Percentiles rank a stretch among this genome's conserved stretches.
Conservation (phyloP, 345 rosid genomes). For the Laguncularia racemosa region DNA sequence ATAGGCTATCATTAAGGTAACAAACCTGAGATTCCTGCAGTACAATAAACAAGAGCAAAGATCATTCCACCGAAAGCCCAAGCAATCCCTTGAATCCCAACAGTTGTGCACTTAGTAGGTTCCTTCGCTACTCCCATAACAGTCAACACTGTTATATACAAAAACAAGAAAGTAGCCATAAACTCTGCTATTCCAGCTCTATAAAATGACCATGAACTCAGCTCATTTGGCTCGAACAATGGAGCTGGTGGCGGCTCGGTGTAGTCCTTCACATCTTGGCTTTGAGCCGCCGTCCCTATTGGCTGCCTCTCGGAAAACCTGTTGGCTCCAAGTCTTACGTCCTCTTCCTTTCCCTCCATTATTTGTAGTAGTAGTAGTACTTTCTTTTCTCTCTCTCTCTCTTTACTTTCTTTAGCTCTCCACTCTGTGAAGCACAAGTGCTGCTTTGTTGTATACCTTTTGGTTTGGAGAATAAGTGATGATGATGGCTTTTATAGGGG, state of each 20-base stretch:
- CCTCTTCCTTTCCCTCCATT: conserved; percentile 17
- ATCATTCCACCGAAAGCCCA: conserved; percentile 21
- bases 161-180: conserved; percentile 8
- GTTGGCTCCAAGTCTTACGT: conserved; percentile 22
- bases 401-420: no score
- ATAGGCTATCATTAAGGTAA: background rate
- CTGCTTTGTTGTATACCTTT: no score
- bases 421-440: no score
- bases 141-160: conserved; percentile 7
- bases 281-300: conserved; percentile 16
- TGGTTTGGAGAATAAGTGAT: no score
- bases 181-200: conserved; percentile 11
- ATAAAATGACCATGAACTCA: conserved; percentile 7
- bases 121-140: conserved; percentile 15
- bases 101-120: conserved; percentile 11
- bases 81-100: conserved; percentile 17
- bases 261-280: conserved; percentile 11
- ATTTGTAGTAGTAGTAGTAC: background rate
- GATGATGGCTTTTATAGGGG: no score
- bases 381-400: no score
- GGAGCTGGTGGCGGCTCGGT: conserved; percentile 11
- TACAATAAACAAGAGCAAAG: conserved; percentile 16
- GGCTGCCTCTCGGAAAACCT: conserved; percentile 17
- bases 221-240: conserved; percentile 8
- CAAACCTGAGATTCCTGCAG: conserved; percentile 16